Evolutionary conservation across 176 grass and related monocot genomes (phyloP), one percentile per base, ranked within the genome.

Genomic region (Elymus sibiricus): DNA sequence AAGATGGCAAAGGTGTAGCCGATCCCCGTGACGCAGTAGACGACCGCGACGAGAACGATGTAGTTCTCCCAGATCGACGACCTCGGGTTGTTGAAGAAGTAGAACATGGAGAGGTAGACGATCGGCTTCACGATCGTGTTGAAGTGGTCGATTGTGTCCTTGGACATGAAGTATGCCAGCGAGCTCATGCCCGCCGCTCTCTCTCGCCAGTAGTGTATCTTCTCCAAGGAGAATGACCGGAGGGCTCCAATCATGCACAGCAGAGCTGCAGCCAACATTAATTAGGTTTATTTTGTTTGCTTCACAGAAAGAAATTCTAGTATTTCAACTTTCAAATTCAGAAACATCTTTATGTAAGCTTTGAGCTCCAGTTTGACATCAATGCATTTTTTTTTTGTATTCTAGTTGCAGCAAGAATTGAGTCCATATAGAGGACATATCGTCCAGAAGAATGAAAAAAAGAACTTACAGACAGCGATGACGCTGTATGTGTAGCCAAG

Each of bases 51-150:
- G 22, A 97, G 87, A 61, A 97, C 85, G 0, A 97, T 17, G 14
- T 97, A 97, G 82, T 97, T 97, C 15, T 90, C 92, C 64, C 87
- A 86, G 60, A 97, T 92, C 13, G 94, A 94, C 28, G 94, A 97
- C n/a, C 94, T 85, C 1, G 94, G 94, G 14, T 97, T 94, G 85
- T 97, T 97, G 77, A 97, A 97, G 88, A 97, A 97, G 86, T 97
- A 97, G 84, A 97, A 97, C 92, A 97, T 97, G 62, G 92, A 97
- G 10, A 97, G 90, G 87, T 97, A 97, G 31, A 94, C 94, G 2
- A 97, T 90, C 5, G 94, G 94, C 83, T 97, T 97, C 70, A 97
- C 70, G 3, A 97, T 86, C 7, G 94, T 94, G 83, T 94, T 97
- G 80, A 97, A 97, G 86, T 97, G 94, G 49, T 94, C 94, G 11